Conservation (phyloP, 2,329 filamentous ascomycete genomes). For the Cucurbitaria berberidis region DNA sequence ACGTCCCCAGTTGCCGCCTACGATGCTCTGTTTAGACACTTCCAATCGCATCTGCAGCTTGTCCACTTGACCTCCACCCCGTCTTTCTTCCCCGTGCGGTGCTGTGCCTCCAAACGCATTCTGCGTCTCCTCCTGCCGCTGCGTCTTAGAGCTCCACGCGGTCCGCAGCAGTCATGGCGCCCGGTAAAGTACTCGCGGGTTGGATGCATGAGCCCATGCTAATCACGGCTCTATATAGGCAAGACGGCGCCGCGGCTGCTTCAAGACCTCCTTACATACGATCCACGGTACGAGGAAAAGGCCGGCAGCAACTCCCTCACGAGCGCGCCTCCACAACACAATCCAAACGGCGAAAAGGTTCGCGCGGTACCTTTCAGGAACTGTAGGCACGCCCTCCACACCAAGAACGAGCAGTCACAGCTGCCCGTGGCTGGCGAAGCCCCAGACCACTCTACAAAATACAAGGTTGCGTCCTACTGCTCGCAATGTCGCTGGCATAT, state of each 20-base stretch:
- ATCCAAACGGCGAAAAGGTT: constrained; percentile 41
- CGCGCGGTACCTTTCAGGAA: constrained; percentile 49
- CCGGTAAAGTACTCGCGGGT: constrained; percentile 22
- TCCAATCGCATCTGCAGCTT: constrained; percentile 13
- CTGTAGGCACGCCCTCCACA: constrained; percentile 66
- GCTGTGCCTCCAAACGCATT: constrained; percentile 1
- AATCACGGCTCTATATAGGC: constrained; percentile 45
- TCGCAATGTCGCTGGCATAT: constrained; percentile 67
- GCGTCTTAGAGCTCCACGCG: constrained; percentile 3
- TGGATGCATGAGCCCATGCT: constrained; percentile 10
- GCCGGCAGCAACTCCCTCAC: constrained; percentile 63
- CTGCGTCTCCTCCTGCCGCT: constrained; percentile 6
- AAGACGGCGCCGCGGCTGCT: constrained; percentile 59
- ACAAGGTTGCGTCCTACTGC: constrained; percentile 67
- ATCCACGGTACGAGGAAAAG: constrained; percentile 55
- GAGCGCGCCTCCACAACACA: constrained; percentile 62
- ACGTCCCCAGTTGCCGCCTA: constrained; percentile 23
- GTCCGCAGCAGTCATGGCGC: constrained; percentile 26
- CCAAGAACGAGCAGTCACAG: constrained; percentile 62
- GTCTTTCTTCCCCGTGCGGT: constrained; percentile 7
- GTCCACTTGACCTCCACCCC: constrained; percentile 12
- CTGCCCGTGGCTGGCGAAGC: constrained; percentile 53
- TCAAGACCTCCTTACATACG: constrained; percentile 60
- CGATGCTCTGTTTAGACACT: constrained; percentile 19
- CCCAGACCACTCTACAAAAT: constrained; percentile 51